Evolutionary conservation across 371 early-diverging fungal genomes (phyloP), one percentile per base, ranked within the genome.

Genomic region (Nematocida homosporus): DNA sequence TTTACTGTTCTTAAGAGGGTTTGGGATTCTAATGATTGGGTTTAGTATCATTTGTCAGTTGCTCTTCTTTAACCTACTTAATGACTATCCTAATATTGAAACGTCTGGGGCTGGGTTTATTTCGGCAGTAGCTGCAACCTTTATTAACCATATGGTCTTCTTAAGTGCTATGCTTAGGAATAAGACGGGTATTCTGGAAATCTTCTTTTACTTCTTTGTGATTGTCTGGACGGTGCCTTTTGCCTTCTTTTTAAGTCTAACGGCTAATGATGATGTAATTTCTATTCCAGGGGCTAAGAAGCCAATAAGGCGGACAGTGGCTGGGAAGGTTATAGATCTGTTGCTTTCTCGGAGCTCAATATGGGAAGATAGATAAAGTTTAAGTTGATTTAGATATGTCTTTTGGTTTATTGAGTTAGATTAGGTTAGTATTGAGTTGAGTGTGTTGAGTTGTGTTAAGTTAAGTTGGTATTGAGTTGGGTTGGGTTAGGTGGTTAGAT

Each of bases 211-310:
- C 27, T 85, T 85, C 65, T 38, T 79, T 25, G 35, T 79, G 3
- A 63, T 83, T 60, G 79, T 85, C 1, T 85, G 85, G 85, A 35
- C 68, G 2, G 80, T 81, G 0, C 85, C 85, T 0, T 81, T 85
- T 41, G 69, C 80, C 27, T 82, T 85, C 78, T 83, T 83, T 63
- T 65, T 85, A 25, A 79, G 78, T 56, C 52, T 85, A 10, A 83
- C 81, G 52, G 85, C 83, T 34, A 81, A 80, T 61, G 85, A 85
- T 50, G 80, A 82, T 18, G 56, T 66, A 2, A 55, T 85, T 25
- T 27, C 68, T 35, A 56, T 79, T 1, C 67, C 61, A 48, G 72
- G 77, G 10, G 75, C 59, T 20, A 80, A 63, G 34, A 69, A 76
- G 51, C 75, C 75, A 0, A 72, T 72, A 29, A n/a, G 53, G 50